A percentile compares a stretch with the other conserved stretches of the same genome.
Conservation (phyloP, 2,329 filamentous ascomycete species). For the Diaporthe velutina region DNA sequence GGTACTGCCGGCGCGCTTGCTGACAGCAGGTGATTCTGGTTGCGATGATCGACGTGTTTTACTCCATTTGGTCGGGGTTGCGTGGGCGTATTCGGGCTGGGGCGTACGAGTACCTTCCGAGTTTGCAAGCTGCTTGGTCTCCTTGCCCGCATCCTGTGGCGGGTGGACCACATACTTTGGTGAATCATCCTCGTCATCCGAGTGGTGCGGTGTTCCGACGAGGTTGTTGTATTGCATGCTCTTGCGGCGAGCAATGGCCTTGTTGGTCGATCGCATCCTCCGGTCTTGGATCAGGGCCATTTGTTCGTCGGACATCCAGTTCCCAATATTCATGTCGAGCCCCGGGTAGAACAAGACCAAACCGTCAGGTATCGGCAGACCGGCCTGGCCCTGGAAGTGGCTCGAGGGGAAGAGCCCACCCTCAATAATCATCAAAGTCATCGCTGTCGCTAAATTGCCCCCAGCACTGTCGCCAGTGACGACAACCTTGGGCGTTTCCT, state of each 20-base stretch:
- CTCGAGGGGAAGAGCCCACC: slow-evolving; percentile 70
- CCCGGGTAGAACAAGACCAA: slow-evolving; percentile 90
- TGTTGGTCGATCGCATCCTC: slow-evolving; percentile 81
- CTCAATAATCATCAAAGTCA: slow-evolving; percentile 91
- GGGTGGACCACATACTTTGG: slow-evolving; percentile 44
- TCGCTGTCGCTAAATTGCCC: slow-evolving; percentile 83
- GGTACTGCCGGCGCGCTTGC: slow-evolving; percentile 42
- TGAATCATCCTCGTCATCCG: slow-evolving; percentile 76
- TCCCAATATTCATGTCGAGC: slow-evolving; percentile 96
- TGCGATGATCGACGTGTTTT: slow-evolving; percentile 41
- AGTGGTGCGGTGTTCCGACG: slow-evolving; percentile 85
- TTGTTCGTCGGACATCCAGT: slow-evolving; percentile 99
- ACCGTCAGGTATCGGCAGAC: slow-evolving; percentile 82
- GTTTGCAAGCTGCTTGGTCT: slow-evolving; percentile 39
- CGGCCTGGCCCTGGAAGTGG: slow-evolving; percentile 66
- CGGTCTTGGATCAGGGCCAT: slow-evolving; percentile 94
- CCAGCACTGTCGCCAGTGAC: slow-evolving; percentile 86
- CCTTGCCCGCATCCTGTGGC: slow-evolving; percentile 39
- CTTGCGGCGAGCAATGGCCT: slow-evolving; percentile 83
- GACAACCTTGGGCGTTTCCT: slow-evolving; percentile 74
- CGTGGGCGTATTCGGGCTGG: slow-evolving; percentile 65
- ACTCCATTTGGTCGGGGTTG: slow-evolving; percentile 55
- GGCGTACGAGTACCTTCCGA: slow-evolving; percentile 49
- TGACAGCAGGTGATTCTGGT: slow-evolving; percentile 40
- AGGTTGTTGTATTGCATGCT: slow-evolving; percentile 89